Evolutionary conservation across 2,329 filamentous ascomycete genomes (phyloP).

Genomic region (Colletotrichum liaoningense): DNA sequence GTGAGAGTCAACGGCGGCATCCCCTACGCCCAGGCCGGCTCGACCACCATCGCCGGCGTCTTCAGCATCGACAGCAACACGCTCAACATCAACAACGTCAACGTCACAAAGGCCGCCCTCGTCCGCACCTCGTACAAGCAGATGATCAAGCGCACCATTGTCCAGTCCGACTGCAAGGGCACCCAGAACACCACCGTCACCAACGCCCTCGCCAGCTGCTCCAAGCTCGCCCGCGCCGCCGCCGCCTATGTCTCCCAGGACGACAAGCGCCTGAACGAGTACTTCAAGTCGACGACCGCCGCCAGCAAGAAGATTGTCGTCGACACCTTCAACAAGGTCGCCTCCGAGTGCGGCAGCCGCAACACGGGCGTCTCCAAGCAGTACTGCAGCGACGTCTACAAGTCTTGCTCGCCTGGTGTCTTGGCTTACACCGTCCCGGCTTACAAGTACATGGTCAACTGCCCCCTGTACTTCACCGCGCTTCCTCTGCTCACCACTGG

Average conservation of each 20-base stretch:
- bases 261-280: slow-evolving; percentile 57
- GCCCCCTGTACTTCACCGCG: slow-evolving; percentile 67
- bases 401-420: slow-evolving; percentile 60
- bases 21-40: slow-evolving; percentile 60
- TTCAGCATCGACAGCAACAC: slow-evolving; percentile 67
- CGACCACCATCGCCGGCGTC: slow-evolving; percentile 61
- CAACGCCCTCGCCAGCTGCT: slow-evolving; percentile 63
- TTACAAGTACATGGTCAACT: slow-evolving; percentile 69
- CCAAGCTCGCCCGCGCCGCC: slow-evolving; percentile 60
- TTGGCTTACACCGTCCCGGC: slow-evolving; percentile 72
- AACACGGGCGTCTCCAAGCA: slow-evolving; percentile 60
- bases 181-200: slow-evolving; percentile 51
- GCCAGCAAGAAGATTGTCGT: slow-evolving; percentile 57
- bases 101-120: slow-evolving; percentile 63
- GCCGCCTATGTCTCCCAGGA: slow-evolving; percentile 50
- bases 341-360: slow-evolving; percentile 65
- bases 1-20: slow-evolving; percentile 65
- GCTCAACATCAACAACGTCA: slow-evolving; percentile 63
- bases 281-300: slow-evolving; percentile 68
- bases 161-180: slow-evolving; percentile 63
- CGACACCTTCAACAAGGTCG: slow-evolving; percentile 60
- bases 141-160: slow-evolving; percentile 56
- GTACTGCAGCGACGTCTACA: slow-evolving; percentile 69
- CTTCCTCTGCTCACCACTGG: slow-evolving; percentile 59
- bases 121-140: slow-evolving; percentile 55